A percentile compares a stretch with the other conserved stretches of the same genome.
phyloP scores from a whole-genome alignment of 257 asterid species.

The Handroanthus guayacan region DNA sequence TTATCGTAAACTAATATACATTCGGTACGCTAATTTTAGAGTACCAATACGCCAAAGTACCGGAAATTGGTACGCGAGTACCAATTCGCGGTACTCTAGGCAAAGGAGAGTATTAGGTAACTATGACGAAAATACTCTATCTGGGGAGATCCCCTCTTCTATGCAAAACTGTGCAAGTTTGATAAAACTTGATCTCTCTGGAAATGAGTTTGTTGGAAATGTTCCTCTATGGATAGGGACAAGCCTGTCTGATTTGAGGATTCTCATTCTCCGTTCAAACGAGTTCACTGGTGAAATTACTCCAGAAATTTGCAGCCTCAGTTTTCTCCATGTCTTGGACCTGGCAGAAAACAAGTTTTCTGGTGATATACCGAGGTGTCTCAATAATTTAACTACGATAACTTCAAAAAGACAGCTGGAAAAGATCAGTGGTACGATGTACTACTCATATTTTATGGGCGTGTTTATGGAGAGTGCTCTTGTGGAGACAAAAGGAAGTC shows the following conservation, averaged over 20 bases:
- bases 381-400: slow-evolving; percentile 33
- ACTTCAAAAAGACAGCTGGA: slow-evolving; percentile 8
- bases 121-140: slow-evolving; percentile 21
- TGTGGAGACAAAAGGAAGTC: slow-evolving; percentile 33
- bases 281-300: slow-evolving; percentile 33
- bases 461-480: slow-evolving; percentile 33
- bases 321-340: slow-evolving; percentile 36
- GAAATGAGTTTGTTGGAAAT: slow-evolving; percentile 27
- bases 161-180: slow-evolving; percentile 33
- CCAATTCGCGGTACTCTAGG: no score
- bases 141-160: slow-evolving; percentile 34
- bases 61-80: no score
- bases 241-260: slow-evolving; percentile 15
- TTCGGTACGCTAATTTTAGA: no score
- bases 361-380: slow-evolving; percentile 31
- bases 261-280: slow-evolving; percentile 35
- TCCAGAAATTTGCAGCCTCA: slow-evolving; percentile 30
- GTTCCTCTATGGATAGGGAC: slow-evolving; percentile 41
- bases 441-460: slow-evolving; percentile 19
- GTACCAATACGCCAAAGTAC: no score
- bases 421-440: neutral
- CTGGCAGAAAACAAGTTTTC: slow-evolving; percentile 26
- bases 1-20: no score
- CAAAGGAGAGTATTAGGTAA: no score
- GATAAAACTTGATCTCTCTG: slow-evolving; percentile 35